Evolutionary conservation across 1,284 basidiomycete genomes (phyloP).

Genomic region (Xerocomus minutiporus): DNA sequence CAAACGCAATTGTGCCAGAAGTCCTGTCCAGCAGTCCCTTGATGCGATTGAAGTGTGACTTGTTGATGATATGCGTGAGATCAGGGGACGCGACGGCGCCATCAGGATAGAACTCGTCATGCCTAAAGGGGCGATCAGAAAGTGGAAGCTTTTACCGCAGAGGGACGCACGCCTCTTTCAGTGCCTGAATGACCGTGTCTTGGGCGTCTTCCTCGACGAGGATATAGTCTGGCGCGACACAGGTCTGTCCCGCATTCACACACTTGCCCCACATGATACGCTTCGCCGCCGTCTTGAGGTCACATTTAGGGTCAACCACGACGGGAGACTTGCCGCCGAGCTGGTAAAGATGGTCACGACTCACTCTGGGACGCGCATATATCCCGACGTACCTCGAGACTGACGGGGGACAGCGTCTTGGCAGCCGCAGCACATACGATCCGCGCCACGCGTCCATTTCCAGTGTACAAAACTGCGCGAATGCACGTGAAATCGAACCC

Average conservation of each 20-base stretch:
- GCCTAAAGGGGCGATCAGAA: slow-evolving; percentile 33
- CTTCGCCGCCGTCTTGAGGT: slow-evolving; percentile 54
- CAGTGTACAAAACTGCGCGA: slow-evolving; percentile 48
- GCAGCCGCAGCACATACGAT: slow-evolving; percentile 83
- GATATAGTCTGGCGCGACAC: slow-evolving; percentile 78
- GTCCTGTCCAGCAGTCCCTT: slow-evolving; percentile 61
- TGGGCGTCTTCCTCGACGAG: slow-evolving; percentile 64
- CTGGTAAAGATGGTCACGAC: slow-evolving; percentile 15
- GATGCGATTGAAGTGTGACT: slow-evolving; percentile 58
- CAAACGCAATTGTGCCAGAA: slow-evolving; percentile 67
- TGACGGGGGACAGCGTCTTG: slow-evolving; percentile 79
- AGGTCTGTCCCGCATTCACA: slow-evolving; percentile 71
- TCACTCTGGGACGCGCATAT: background rate
- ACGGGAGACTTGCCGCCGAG: slow-evolving; percentile 71
- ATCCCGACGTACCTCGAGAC: slow-evolving; percentile 56
- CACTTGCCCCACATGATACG: slow-evolving; percentile 80
- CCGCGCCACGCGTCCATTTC: slow-evolving; percentile 70
- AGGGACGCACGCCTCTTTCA: slow-evolving; percentile 54
- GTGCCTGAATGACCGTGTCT: slow-evolving; percentile 56
- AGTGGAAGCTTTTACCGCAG: background rate
- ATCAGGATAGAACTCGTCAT: slow-evolving; percentile 50
- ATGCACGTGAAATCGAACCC: background rate
- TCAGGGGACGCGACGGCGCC: slow-evolving; percentile 44
- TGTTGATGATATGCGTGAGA: slow-evolving; percentile 48
- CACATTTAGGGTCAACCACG: slow-evolving; percentile 66